These are phyloP conservation scores for Russula sp. DNA, from an alignment of 768 basidiomycete genomes.

Conservation along the genomic window DNA sequence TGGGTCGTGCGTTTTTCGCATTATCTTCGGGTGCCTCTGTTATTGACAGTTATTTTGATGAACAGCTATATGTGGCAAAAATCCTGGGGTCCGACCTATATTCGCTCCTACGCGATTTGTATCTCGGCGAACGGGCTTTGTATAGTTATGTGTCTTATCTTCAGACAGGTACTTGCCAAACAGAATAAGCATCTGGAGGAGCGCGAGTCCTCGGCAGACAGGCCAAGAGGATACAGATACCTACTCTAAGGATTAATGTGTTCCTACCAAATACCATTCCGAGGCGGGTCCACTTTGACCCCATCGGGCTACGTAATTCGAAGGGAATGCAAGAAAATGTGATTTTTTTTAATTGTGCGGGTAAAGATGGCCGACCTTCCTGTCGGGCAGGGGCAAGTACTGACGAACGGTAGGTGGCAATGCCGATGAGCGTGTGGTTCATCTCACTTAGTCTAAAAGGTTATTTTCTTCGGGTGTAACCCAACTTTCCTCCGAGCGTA, in stretches of 20 bases:
- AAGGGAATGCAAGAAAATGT: not conserved
- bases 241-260: conserved; percentile 32
- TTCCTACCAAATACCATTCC: not conserved
- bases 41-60: conserved; percentile 3
- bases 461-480: too few relatives aligned
- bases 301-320: not conserved
- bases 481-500: too few relatives aligned
- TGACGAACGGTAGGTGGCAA: too few relatives aligned
- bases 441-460: too few relatives aligned
- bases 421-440: too few relatives aligned
- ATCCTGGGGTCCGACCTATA: conserved; percentile 66
- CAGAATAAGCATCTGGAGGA: conserved; percentile 32
- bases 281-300: conserved; percentile 20
- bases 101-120: conserved; percentile 66
- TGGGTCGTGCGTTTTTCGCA: conserved; percentile 56
- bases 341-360: not conserved
- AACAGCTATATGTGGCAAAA: conserved; percentile 60
- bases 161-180: conserved; percentile 30
- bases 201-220: conserved; percentile 39
- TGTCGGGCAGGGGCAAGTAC: too few relatives aligned
- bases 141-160: conserved; percentile 36
- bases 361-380: not conserved
- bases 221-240: conserved; percentile 40
- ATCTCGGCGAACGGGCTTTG: conserved; percentile 46
- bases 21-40: not conserved